Evolutionary conservation across 2,329 filamentous ascomycete genomes (phyloP).

Genomic region (Neurospora crassa): DNA sequence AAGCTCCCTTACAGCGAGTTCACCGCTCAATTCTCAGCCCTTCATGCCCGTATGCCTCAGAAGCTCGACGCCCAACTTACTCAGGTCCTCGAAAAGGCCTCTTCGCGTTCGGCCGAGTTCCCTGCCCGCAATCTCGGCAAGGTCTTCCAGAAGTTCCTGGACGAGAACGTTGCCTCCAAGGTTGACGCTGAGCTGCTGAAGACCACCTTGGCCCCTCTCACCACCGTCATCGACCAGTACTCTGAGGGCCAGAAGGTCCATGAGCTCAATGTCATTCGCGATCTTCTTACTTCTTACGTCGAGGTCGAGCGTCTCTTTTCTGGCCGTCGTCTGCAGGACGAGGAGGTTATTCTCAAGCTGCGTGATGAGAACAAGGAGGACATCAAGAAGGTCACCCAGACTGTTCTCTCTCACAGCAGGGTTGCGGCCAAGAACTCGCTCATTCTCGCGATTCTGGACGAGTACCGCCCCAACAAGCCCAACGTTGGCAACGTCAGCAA

Average conservation of each 20-base stretch:
- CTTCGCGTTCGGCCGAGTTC: constrained; percentile 73
- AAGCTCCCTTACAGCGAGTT: constrained; percentile 95
- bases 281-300: constrained; percentile 72
- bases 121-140: constrained; percentile 81
- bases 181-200: constrained; percentile 66
- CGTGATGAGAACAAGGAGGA: constrained; percentile 96
- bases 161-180: constrained; percentile 63
- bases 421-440: constrained; percentile 92
- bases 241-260: constrained; percentile 81
- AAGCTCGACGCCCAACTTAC: constrained; percentile 78
- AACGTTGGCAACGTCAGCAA: constrained; percentile 81
- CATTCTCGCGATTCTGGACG: constrained; percentile 80
- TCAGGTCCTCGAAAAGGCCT: constrained; percentile 78
- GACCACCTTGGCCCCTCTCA: constrained; percentile 63
- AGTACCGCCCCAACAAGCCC: constrained; percentile 92
- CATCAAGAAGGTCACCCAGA: constrained; percentile 73
- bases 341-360: constrained; percentile 86
- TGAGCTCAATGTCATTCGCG: constrained; percentile 74
- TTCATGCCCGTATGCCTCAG: constrained; percentile 95
- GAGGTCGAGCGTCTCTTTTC: constrained; percentile 82
- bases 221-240: constrained; percentile 71
- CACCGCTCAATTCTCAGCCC: constrained; percentile 87
- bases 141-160: constrained; percentile 77
- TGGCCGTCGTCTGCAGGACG: constrained; percentile 73
- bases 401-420: constrained; percentile 85